Percentiles rank a stretch among this genome's conserved stretches.
phyloP scores from a whole-genome alignment of 2,329 filamentous ascomycete species.

The Alternaria triticina region DNA sequence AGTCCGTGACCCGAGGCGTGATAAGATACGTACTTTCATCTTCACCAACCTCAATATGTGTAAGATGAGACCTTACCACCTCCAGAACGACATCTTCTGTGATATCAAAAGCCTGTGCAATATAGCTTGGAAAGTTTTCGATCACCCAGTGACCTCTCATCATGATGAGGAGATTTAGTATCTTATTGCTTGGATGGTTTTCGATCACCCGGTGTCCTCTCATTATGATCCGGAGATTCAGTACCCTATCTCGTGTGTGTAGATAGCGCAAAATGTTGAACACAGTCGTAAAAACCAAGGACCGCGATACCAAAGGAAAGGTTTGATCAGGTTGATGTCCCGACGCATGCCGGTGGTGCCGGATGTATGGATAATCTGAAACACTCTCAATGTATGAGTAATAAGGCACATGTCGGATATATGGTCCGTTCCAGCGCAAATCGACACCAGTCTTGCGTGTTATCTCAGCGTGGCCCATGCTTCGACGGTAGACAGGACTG shows the following conservation, averaged over 20 bases:
- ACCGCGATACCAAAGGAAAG: neutral
- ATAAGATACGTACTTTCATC: neutral
- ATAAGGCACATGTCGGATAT: no score
- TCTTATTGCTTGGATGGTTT: no score
- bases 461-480: neutral
- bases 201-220: no score
- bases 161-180: no score
- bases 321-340: no score
- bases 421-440: neutral
- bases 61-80: no score
- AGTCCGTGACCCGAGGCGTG: fast-evolving
- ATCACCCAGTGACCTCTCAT: no score
- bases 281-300: neutral
- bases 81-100: no score
- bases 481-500: neutral
- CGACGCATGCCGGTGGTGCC: no score
- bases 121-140: no score
- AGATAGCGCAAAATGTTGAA: neutral
- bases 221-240: neutral
- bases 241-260: neutral
- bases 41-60: neutral
- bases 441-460: neutral
- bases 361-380: no score
- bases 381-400: no score
- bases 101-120: neutral